Evolutionary conservation across 805 yeast genomes (phyloP).

Genomic region (Pichia ethanolica): DNA sequence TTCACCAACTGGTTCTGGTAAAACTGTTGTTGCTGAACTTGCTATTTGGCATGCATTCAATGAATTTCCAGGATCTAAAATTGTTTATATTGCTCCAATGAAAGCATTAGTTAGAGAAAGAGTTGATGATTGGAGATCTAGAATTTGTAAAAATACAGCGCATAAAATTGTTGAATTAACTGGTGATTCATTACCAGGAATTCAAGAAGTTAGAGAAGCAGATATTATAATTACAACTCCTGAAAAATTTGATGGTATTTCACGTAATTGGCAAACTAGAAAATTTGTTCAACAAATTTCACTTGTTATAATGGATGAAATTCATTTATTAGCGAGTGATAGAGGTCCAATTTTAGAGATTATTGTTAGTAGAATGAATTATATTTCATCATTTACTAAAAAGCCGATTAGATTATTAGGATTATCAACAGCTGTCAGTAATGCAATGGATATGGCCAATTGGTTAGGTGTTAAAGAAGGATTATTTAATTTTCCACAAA

Average conservation of each 20-base stretch:
- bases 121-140: constrained; percentile 68
- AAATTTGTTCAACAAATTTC: constrained; percentile 69
- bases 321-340: constrained; percentile 75
- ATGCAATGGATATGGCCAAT: constrained; percentile 79
- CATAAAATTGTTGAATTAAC: constrained; percentile 66
- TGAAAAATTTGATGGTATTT: constrained; percentile 81
- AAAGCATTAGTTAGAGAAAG: constrained; percentile 79
- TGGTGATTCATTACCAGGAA: constrained; percentile 75
- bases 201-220: constrained; percentile 56
- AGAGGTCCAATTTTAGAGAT: constrained; percentile 83
- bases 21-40: constrained; percentile 92
- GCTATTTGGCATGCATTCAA: constrained; percentile 96
- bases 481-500: constrained; percentile 69
- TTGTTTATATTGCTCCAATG: constrained; percentile 86
- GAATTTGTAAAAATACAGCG: constrained; percentile 41
- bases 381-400: constrained; percentile 52
- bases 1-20: constrained; percentile 98
- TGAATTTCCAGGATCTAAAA: constrained; percentile 70
- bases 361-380: constrained; percentile 84
- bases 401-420: constrained; percentile 62
- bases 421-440: constrained; percentile 80
- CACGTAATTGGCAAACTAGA: constrained; percentile 78
- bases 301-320: constrained; percentile 78
- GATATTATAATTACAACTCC: constrained; percentile 79
- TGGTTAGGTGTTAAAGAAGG: constrained; percentile 76